A percentile compares a stretch with the other conserved stretches of the same genome.
Evolutionary conservation across 2,329 filamentous ascomycete genomes (phyloP).

Genomic region (Aspergillus arachidicola): DNA sequence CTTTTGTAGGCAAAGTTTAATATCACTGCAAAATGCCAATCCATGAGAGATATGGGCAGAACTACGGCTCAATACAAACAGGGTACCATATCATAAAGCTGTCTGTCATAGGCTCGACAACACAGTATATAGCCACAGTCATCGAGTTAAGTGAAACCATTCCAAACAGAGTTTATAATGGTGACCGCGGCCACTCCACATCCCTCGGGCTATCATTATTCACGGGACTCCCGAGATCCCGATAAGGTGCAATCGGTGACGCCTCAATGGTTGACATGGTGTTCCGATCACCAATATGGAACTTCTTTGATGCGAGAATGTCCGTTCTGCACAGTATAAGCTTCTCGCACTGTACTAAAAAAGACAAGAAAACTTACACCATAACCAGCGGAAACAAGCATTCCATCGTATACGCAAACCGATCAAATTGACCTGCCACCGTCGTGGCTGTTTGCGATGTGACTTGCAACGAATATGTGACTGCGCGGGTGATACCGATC

Average conservation of each 20-base stretch:
- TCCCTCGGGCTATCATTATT: background rate
- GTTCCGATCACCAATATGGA: background rate
- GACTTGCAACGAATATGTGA: slow-evolving; percentile 12
- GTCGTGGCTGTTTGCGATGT: slow-evolving; percentile 11
- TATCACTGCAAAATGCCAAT: background rate
- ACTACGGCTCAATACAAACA: background rate
- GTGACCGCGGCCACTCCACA: background rate
- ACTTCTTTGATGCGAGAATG: slow-evolving; percentile 15
- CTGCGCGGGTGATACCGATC: slow-evolving; percentile 15
- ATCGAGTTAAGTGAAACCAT: background rate
- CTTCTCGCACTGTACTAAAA: background rate
- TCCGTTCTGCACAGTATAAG: slow-evolving; percentile 7
- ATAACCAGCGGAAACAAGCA: slow-evolving; percentile 16
- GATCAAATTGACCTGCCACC: slow-evolving; percentile 12
- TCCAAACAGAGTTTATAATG: background rate
- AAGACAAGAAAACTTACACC: slow-evolving; percentile 5
- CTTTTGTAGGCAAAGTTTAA: background rate
- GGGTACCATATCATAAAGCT: background rate
- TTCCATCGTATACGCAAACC: slow-evolving; percentile 17
- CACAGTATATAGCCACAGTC: background rate
- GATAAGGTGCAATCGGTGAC: slow-evolving; percentile 17
- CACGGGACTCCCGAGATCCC: background rate
- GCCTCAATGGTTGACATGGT: background rate
- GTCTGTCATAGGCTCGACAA: background rate
- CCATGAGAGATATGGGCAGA: background rate